A percentile compares a stretch with the other conserved stretches of the same genome.
phyloP scores from a whole-genome alignment of 768 basidiomycete genomes.

The Cystofilobasidium ferigula region DNA sequence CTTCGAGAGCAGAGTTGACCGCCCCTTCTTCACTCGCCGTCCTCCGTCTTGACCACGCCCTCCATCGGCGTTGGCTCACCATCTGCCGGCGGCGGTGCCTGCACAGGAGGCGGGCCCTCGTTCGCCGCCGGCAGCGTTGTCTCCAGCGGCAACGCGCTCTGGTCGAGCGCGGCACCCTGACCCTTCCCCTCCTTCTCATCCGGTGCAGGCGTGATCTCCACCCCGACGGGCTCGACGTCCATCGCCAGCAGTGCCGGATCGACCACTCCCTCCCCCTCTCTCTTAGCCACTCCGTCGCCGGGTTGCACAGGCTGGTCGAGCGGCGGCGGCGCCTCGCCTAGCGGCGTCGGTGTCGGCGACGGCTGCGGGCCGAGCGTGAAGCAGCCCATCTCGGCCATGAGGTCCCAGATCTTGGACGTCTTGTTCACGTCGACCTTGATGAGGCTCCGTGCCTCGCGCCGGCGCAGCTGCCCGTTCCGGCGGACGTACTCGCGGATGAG shows the following conservation, averaged over 20 bases:
- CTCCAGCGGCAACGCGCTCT: too few species aligned
- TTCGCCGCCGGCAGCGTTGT: neutral
- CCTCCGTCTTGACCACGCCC: neutral
- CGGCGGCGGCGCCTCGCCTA: too few species aligned
- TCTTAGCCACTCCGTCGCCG: neutral
- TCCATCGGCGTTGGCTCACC: neutral
- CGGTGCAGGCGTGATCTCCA: too few species aligned
- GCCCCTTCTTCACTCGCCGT: neutral
- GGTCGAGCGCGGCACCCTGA: too few species aligned
- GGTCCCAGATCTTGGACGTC: slow-evolving; percentile 85
- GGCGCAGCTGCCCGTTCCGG: slow-evolving; percentile 72
- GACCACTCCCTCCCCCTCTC: neutral
- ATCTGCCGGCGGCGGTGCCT: neutral
- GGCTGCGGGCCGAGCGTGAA: neutral
- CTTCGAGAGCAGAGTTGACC: too few species aligned
- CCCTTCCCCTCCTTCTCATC: too few species aligned
- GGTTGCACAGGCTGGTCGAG: too few species aligned
- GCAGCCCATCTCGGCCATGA: slow-evolving; percentile 52
- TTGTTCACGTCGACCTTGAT: slow-evolving; percentile 91
- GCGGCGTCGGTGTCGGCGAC: neutral
- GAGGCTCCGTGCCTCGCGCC: slow-evolving; percentile 62
- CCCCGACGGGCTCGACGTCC: too few species aligned
- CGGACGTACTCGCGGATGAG: slow-evolving; percentile 86
- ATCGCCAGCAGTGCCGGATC: neutral
- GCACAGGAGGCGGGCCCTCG: neutral